Evolutionary conservation across 2,329 filamentous ascomycete species (phyloP), one percentile per base, ranked within the genome.

Genomic region (Thielaviopsis cerberus): DNA sequence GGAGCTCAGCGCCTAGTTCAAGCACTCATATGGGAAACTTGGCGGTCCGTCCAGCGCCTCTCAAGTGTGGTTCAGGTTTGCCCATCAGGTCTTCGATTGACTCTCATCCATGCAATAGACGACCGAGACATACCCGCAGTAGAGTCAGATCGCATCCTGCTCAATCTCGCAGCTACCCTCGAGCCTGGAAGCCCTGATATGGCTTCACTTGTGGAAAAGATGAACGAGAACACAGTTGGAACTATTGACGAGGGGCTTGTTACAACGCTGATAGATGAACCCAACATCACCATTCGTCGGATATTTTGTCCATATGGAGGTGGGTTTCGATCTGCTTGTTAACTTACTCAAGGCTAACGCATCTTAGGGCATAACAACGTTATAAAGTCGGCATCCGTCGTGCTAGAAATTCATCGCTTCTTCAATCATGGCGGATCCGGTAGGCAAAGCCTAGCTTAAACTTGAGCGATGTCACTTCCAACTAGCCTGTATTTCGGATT

Each of bases 81-180:
- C 51, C 76, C 71, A 62, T 74, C 63, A 61, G 73, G 72, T 65
- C 62, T 92, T 10, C 76, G 82, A 23, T 71, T 96, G 22, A 82
- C 79, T 51, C 72, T 96, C 50, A 71, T 97, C 2, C 91, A 96
- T 65, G 86, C 89, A 17, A 76, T 78, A 57, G 80, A 95, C 65
- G 91, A 97, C 67, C 72, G 73, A 60, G 88, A 95, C 64, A 95
- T 97, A 61, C 82, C 86, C 0, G 91, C 81, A 71, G 76, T 72
- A 1, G 82, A 89, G 65, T 81, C 82, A 51, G 77, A 83, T 63
- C 74, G 73, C 63, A 69, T 87, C 1, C 88, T 86, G 66, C 71
- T 71, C 27, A 74, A 77, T 0, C 79, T 82, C 0, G 78, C 78
- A 1, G 75, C 74, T 57, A 77, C 78, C 51, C 73, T 74, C 1